These are phyloP conservation scores for Colletotrichum paranaense DNA, from an alignment of 2,329 filamentous ascomycete species.

Conservation along the genomic window DNA sequence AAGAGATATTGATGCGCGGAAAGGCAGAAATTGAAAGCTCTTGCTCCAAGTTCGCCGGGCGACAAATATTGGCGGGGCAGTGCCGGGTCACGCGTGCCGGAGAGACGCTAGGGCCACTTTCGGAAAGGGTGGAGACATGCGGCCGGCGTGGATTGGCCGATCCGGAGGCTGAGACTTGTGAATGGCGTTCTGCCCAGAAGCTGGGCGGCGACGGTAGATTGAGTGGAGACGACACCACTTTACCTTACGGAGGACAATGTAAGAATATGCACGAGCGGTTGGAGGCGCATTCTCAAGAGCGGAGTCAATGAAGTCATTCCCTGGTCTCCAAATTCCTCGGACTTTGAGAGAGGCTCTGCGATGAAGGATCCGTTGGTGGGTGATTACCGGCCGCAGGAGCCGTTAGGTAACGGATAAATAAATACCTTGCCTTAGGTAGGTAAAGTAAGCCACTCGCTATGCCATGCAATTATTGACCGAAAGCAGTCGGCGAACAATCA, in stretches of 20 bases:
- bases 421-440: too few species aligned
- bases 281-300: constrained; percentile 8
- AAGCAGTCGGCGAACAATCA: not conserved
- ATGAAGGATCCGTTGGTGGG: not conserved
- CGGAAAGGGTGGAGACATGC: constrained; percentile 12
- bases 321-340: not conserved
- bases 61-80: constrained; percentile 24
- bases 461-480: not conserved
- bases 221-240: not conserved
- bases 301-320: constrained; percentile 19
- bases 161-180: constrained; percentile 14
- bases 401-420: not conserved
- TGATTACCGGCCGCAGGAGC: not conserved
- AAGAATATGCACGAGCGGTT: constrained; percentile 9
- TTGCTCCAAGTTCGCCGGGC: constrained; percentile 16
- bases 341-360: constrained; percentile 6
- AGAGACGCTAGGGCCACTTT: constrained; percentile 21
- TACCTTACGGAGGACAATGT: too few species aligned
- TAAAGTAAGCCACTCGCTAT: not conserved
- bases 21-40: not conserved
- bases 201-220: constrained; percentile 25
- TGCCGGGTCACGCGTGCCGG: constrained; percentile 30
- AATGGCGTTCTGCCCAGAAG: constrained; percentile 16
- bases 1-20: not conserved
- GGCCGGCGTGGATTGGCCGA: constrained; percentile 26